Percentiles rank a stretch among this genome's conserved stretches.
phyloP scores from a whole-genome alignment of 2,329 filamentous ascomycete species.

The Botrytis medusae region DNA sequence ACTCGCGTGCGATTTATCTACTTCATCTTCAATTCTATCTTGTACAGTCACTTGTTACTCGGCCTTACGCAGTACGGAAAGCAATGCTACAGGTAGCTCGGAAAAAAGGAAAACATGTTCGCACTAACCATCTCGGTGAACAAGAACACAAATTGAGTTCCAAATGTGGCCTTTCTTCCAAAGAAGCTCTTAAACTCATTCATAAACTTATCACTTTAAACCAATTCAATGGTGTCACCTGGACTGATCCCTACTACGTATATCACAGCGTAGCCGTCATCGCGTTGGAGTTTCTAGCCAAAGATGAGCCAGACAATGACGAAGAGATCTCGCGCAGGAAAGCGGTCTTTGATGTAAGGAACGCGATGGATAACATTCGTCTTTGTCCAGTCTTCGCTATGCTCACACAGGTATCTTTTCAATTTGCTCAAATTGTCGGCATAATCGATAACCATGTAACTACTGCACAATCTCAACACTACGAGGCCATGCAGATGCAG shows the following conservation, averaged over 20 bases:
- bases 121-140: conserved; percentile 33
- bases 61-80: conserved; percentile 37
- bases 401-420: conserved; percentile 35
- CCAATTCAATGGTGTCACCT: conserved; percentile 36
- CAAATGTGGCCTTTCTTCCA: conserved; percentile 33
- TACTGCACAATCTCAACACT: conserved; percentile 1
- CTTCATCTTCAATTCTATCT: conserved; percentile 38
- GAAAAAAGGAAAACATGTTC: conserved; percentile 34
- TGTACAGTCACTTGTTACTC: conserved; percentile 34
- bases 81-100: conserved; percentile 35
- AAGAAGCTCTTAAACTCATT: conserved; percentile 30
- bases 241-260: conserved; percentile 38
- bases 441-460: conserved; percentile 32
- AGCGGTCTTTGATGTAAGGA: conserved; percentile 35
- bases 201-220: conserved; percentile 32
- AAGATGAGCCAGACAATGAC: conserved; percentile 33
- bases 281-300: conserved; percentile 37
- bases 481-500: neutral
- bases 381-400: conserved; percentile 37
- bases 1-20: conserved; percentile 34
- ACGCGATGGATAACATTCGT: conserved; percentile 31
- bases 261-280: conserved; percentile 38
- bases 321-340: conserved; percentile 35
- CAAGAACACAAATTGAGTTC: conserved; percentile 34
- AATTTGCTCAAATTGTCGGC: conserved; percentile 38